These are phyloP conservation scores for Tricholoma furcatifolium DNA, from an alignment of 768 basidiomycete species.

Conservation along the genomic window DNA sequence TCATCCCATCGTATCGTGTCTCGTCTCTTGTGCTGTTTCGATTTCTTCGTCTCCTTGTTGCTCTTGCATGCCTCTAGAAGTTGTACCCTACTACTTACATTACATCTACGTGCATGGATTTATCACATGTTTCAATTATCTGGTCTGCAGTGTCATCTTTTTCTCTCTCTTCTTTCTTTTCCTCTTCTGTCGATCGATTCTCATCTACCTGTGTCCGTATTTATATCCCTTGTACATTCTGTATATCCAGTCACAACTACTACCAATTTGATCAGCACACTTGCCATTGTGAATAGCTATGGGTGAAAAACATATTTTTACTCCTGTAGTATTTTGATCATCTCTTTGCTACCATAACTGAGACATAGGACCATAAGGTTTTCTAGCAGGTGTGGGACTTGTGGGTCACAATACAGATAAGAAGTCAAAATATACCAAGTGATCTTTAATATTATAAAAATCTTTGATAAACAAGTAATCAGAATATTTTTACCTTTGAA, in stretches of 20 bases:
- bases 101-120: conserved; percentile 30
- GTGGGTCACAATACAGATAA: no score
- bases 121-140: conserved; percentile 21
- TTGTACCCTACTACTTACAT: conserved; percentile 16
- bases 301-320: no score
- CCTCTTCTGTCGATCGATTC: conserved; percentile 5
- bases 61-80: conserved; percentile 7
- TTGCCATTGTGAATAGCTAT: background rate
- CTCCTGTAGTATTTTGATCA: no score
- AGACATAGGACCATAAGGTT: no score
- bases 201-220: conserved; percentile 12
- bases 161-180: conserved; percentile 22
- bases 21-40: conserved; percentile 1
- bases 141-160: no score
- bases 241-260: conserved; percentile 13
- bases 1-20: no score
- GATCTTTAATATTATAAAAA: no score
- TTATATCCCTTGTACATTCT: conserved; percentile 22
- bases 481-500: no score
- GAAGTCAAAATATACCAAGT: no score
- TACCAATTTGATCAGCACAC: background rate
- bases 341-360: no score
- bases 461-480: no score
- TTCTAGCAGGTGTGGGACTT: no score
- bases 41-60: background rate